Conservation (phyloP, 257 asterid genomes). For the Linaria vulgaris region DNA sequence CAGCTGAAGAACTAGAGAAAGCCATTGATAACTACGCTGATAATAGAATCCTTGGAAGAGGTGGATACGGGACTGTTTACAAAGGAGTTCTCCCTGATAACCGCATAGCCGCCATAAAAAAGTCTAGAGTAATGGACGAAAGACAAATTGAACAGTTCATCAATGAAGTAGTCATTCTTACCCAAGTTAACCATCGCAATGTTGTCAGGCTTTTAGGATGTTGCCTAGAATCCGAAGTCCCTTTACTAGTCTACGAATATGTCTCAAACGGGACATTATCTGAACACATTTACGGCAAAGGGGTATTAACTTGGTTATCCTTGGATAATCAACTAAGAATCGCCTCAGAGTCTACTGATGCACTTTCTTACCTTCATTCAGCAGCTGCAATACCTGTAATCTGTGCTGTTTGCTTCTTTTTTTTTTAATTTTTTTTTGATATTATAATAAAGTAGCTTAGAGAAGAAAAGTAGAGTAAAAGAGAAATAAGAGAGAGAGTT, state of each 20-base stretch:
- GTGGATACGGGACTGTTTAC: slow-evolving; percentile 77
- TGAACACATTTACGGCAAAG: slow-evolving; percentile 49
- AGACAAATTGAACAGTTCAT: slow-evolving; percentile 70
- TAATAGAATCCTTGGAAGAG: slow-evolving; percentile 61
- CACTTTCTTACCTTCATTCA: slow-evolving; percentile 73
- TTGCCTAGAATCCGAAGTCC: slow-evolving; percentile 73
- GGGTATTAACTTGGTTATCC: slow-evolving; percentile 44
- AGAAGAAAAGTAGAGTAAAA: too few species aligned
- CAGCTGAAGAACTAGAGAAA: slow-evolving; percentile 54
- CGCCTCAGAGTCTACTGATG: slow-evolving; percentile 66
- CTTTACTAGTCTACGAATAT: slow-evolving; percentile 64
- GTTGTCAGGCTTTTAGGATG: slow-evolving; percentile 79
- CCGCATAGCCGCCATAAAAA: slow-evolving; percentile 61
- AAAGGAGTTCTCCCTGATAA: slow-evolving; percentile 58
- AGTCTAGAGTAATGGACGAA: slow-evolving; percentile 55
- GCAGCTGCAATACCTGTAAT: slow-evolving; percentile 62
- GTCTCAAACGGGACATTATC: slow-evolving; percentile 64
- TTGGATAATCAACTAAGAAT: slow-evolving; percentile 68
- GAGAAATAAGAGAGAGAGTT: too few species aligned
- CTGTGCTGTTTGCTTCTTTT: too few species aligned
- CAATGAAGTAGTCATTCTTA: slow-evolving; percentile 73
- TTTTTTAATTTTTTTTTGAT: too few species aligned
- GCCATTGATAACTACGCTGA: slow-evolving; percentile 61
- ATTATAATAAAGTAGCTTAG: too few species aligned
- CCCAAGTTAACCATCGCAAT: slow-evolving; percentile 69